Base-by-base conservation (phyloP, 1,139 yeast species). In the Taiozyma sp. region DNA sequence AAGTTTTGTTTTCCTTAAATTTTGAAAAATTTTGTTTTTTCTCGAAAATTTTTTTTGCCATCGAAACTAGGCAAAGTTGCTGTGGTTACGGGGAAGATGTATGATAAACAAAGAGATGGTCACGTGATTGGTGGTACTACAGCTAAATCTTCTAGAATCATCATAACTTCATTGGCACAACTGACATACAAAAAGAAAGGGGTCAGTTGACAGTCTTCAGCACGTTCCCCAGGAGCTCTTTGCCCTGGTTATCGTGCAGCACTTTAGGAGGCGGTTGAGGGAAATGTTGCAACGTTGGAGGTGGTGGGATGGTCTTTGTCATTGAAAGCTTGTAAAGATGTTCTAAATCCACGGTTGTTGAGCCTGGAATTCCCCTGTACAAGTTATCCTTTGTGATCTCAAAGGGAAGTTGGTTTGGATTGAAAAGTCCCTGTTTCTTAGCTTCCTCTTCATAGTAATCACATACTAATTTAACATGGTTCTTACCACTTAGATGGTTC, bases 401-500 rank as follows among this genome's bases (percentile, higher is more conserved):
- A 57, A 76, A 75, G 3, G 73, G 71, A 24, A 70, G 54, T 3
- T 74, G 76, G 27, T 64, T 63, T 2, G 72, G 69, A 32, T 70
- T 69, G 77, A 80, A 75, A 24, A 71, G 63, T 0, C 80, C 80
- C n/a, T 73, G 63, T 50, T 76, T 74, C 52, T 73, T 74, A 8
- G 84, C 84, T 57, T 77, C 74, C 43, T 67, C 62, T 62, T 84
- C 89, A 61, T 87, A 91, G 70, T 89, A 91, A 55, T 86, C 87
- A 53, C 91, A 83, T 54, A 87, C 89, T 53, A 80, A 76, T 58
- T 80, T 78, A 48, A 88, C 75, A 66, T 92, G 98, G 65, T 87
- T 85, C 62, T 81, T 81, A 14, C 98, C 98, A 47, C 79, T 73
- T 48, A 88, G 70, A 68, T 92, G 98, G 43, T 92, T 84, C 63